Base-by-base conservation (phyloP, 495 filamentous ascomycete species). In the Xylaria curta region DNA sequence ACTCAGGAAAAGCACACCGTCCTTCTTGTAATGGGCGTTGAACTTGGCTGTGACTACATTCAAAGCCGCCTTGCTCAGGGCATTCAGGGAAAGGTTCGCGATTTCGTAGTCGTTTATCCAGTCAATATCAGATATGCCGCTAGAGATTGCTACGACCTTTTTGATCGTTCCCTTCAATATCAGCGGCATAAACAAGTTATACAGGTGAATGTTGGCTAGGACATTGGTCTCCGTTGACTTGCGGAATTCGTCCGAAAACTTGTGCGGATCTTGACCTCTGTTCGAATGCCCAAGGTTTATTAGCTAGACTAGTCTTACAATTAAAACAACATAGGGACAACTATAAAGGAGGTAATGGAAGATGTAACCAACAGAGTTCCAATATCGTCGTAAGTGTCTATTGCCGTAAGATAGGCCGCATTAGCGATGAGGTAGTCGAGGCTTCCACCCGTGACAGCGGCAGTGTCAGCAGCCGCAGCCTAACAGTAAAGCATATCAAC, bases 391-490 rank as follows among this genome's bases (percentile, higher is more conserved):
- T 63, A 77, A 3, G 74, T 71, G 63, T 77, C 77, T 24, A 77
- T 78, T 24, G 56, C 38, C 28, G 76, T 51, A 46, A 78, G 53
- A 21, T 74, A 36, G n/a, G 65, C 87, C 0, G 84, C 86, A 67
- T 88, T 87, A 74, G 86, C 88, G 64, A 89, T 83, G 9, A 90
- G 73, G 47, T 85, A 82, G 74, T 89, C 87, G 1, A 89, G 78
- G 7, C 79, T 77, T 42, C 84, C 82, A 17, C 80, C 83, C 15
- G 76, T 78, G 24, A 88, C 76, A 5, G 69, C 74, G 10, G 75
- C 62, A 33, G 80, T 74, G 49, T 76, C 46, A 0, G 58, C 58
- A 2, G 75, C 82, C 0, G 84, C 82, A 13, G 66, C 68, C 78
- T 80, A 31, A 54, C 19, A 21, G n/a, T 36, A 7, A 56, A 28